phyloP scores from a whole-genome alignment of 1,284 basidiomycete species.

The Trichosporon sp. region DNA sequence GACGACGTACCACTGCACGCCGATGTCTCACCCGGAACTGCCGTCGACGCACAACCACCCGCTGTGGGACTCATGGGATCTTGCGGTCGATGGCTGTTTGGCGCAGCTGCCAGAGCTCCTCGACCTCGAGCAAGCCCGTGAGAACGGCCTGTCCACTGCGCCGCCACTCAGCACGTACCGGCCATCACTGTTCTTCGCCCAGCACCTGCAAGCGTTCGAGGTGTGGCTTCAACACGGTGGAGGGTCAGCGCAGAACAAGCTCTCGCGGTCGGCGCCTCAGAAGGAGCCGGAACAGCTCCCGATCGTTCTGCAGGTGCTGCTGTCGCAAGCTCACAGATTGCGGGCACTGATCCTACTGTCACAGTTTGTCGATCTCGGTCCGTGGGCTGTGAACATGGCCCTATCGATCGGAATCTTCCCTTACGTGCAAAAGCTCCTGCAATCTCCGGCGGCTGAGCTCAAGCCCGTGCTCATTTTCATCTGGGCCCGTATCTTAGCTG shows the following conservation, averaged over 20 bases:
- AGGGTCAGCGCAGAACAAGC: constrained; percentile 27
- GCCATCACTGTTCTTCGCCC: constrained; percentile 91
- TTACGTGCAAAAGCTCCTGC: constrained; percentile 92
- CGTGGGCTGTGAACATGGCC: constrained; percentile 96
- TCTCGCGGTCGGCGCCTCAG: constrained; percentile 14
- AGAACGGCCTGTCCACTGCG: constrained; percentile 42
- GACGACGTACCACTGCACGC: constrained; percentile 97
- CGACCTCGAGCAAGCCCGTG: constrained; percentile 54
- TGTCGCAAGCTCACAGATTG: constrained; percentile 93
- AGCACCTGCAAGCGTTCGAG: constrained; percentile 95
- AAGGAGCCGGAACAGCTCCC: constrained; percentile 81
- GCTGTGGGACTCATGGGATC: constrained; percentile 96
- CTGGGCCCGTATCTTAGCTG: constrained; percentile 95
- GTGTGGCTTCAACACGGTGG: constrained; percentile 95
- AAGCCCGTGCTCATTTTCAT: constrained; percentile 99
- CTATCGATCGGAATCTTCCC: constrained; percentile 99
- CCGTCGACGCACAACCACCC: constrained; percentile 93
- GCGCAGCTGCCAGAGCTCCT: constrained; percentile 88
- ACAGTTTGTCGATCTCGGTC: constrained; percentile 94
- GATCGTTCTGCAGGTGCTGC: constrained; percentile 91
- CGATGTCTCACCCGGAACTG: constrained; percentile 84
- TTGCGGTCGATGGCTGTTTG: constrained; percentile 92
- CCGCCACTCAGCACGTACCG: constrained; percentile 57
- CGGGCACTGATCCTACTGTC: constrained; percentile 94
- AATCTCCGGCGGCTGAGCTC: constrained; percentile 89